Evolutionary conservation across 306 rosid genomes (phyloP).

Genomic region (Quercus robur): DNA sequence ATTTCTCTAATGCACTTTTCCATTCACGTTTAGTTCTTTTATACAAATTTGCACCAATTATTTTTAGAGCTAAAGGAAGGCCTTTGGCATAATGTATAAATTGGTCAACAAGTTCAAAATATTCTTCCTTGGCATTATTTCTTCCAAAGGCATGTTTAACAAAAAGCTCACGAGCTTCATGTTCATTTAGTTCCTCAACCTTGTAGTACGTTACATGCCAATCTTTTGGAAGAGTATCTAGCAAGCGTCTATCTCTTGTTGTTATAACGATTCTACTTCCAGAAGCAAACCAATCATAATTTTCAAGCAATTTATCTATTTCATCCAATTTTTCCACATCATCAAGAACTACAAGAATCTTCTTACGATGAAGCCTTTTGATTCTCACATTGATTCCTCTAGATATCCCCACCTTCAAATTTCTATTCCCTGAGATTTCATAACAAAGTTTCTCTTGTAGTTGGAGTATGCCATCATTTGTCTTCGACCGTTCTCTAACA

Average conservation of each 20-base stretch:
- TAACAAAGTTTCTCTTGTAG: too few relatives aligned
- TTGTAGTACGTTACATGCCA: neutral
- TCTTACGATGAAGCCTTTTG: constrained; percentile 1
- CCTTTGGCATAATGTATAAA: constrained; percentile 32
- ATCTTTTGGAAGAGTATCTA: neutral
- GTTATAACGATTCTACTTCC: constrained; percentile 25
- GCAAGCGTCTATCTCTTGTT: constrained; percentile 21
- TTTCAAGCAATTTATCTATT: constrained; percentile 17
- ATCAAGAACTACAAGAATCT: constrained; percentile 16
- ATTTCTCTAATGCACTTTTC: constrained; percentile 14
- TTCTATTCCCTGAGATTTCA: too few relatives aligned
- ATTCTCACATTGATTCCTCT: constrained; percentile 7
- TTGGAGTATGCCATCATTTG: too few relatives aligned
- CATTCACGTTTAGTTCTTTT: constrained; percentile 10
- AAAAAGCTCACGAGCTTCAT: constrained; percentile 12
- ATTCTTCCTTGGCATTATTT: neutral
- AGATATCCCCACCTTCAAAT: neutral
- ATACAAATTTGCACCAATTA: constrained; percentile 16
- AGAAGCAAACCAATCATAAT: constrained; percentile 13
- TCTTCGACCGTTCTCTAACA: too few relatives aligned
- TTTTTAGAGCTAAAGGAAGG: constrained; percentile 27
- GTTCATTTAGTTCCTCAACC: constrained; percentile 5
- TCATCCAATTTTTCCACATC: constrained; percentile 19
- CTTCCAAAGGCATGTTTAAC: constrained; percentile 12
- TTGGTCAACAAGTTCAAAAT: neutral